Conservation (phyloP, 2,329 filamentous ascomycete genomes). For the Talaromyces albobiverticillius region DNA sequence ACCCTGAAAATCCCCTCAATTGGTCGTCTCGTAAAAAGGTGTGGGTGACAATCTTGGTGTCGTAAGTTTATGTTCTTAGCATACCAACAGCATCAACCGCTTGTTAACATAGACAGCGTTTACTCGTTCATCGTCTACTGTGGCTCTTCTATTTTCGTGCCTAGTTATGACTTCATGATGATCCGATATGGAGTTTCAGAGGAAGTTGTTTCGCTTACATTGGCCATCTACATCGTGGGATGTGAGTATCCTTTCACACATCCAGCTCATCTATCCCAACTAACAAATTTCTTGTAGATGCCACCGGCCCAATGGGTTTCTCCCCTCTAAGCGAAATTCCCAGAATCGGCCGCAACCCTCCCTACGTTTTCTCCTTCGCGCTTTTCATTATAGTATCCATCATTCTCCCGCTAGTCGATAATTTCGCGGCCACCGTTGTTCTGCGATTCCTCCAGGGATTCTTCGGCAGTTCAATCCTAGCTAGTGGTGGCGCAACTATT, state of each 20-base stretch:
- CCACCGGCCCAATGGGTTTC: slow-evolving; percentile 64
- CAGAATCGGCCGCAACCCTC: slow-evolving; percentile 62
- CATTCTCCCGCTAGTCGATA: slow-evolving; percentile 61
- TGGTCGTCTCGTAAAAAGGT: slow-evolving; percentile 22
- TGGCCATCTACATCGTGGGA: slow-evolving; percentile 33
- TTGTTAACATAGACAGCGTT: slow-evolving; percentile 6
- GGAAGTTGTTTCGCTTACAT: slow-evolving; percentile 28
- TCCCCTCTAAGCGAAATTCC: slow-evolving; percentile 67
- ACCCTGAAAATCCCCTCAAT: slow-evolving; percentile 25
- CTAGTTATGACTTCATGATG: slow-evolving; percentile 24
- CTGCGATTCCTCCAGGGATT: slow-evolving; percentile 65
- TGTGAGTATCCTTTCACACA: slow-evolving; percentile 6
- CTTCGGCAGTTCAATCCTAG: slow-evolving; percentile 64
- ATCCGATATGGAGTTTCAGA: slow-evolving; percentile 26
- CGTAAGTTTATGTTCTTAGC: neutral
- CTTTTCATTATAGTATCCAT: slow-evolving; percentile 67
- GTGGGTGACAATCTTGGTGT: slow-evolving; percentile 16
- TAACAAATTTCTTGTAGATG: slow-evolving; percentile 31
- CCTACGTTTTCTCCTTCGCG: slow-evolving; percentile 66
- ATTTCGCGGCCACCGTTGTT: slow-evolving; percentile 63
- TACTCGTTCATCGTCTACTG: slow-evolving; percentile 39
- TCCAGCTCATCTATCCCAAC: neutral
- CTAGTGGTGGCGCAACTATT: slow-evolving; percentile 52
- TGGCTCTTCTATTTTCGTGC: slow-evolving; percentile 30
- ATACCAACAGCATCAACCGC: too few relatives aligned